Base-by-base conservation (phyloP, 768 basidiomycete species). In the Guyanaporus albipodus region DNA sequence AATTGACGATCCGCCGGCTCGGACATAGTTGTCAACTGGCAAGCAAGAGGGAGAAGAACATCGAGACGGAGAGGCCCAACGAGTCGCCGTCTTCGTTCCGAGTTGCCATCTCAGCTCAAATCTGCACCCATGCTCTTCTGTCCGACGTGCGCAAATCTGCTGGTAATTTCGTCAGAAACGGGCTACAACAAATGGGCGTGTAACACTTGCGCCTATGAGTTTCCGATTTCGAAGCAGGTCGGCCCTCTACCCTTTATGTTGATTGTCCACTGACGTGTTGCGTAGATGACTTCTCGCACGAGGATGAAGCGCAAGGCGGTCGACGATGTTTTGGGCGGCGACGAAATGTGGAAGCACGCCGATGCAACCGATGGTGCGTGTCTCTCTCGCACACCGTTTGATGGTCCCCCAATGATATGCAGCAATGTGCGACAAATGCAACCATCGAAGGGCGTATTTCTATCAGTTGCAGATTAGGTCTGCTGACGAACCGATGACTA, bases 381-480 rank as follows among this genome's bases (percentile, higher is more conserved):
- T 26, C 11, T 22, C 39, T 15, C 11, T 32, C 39, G n/a, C n/a
- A 1, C 15, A 6, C 28, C 28, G 14, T 15, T 10, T 28, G 7
- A 23, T 18, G n/a, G n/a, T 12, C 41, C 35, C 32, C 34, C 52
- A 36, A 51, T 23, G 32, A 3, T 28, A 38, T 17, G 0, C 46
- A 83, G 80, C 80, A 14, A 73, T 68, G 8, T 82, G 81, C 59
- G 74, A 73, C 39, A 91, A 92, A 56, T 99, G 95, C 64, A 93
- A 94, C 60, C 73, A 85, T 61, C 75, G 79, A 37, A 72, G 83
- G 38, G 94, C 95, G 4, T 97, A 93, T 67, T 99, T 89, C 70
- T 90, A 93, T 62, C 93, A 97, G 71, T 73, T 98, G 12, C 96
- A 99, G 64, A 99, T 97, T 51, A 73, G 95, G 36, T 94, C 90